Percentiles rank a stretch among this genome's conserved stretches.
Conservation (phyloP, 352 stramenopile genomes). For the Globisporangium sylvaticum region DNA sequence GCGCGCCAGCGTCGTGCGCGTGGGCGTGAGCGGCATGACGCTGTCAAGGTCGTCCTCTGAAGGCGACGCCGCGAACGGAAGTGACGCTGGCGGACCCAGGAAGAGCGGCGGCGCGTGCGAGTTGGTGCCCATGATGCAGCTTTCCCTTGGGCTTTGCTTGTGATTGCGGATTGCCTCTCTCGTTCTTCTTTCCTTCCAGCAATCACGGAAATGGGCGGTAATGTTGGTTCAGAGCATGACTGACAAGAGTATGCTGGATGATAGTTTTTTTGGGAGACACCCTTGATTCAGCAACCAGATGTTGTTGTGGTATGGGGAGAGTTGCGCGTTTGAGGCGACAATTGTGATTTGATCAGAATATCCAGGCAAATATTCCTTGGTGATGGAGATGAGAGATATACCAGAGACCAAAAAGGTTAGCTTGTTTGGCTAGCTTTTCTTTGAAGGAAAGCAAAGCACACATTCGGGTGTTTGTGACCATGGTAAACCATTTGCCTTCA, state of each 20-base stretch:
- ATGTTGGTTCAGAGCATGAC: background rate
- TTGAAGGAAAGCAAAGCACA: background rate
- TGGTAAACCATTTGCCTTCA: background rate
- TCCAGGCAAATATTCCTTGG: background rate
- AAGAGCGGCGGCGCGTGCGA: background rate
- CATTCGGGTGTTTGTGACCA: background rate
- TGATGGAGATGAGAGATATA: background rate
- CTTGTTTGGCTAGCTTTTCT: background rate
- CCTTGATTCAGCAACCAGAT: background rate
- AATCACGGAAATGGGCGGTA: background rate
- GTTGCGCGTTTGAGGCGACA: background rate
- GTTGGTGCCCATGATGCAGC: slow-evolving; percentile 1
- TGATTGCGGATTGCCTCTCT: background rate
- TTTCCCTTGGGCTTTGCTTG: background rate
- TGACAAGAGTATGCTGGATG: background rate
- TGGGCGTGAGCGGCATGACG: slow-evolving; percentile 1
- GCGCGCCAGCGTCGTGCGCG: background rate
- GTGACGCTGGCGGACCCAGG: slow-evolving; percentile 3
- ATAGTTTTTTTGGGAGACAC: background rate
- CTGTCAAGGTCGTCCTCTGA: background rate
- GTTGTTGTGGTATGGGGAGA: background rate
- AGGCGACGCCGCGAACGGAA: slow-evolving; percentile 12
- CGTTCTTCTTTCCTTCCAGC: background rate
- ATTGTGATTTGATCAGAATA: background rate
- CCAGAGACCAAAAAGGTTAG: background rate